Evolutionary conservation across 129 eudicot species (phyloP).

Genomic region (Centrapalus pauciflorus): DNA sequence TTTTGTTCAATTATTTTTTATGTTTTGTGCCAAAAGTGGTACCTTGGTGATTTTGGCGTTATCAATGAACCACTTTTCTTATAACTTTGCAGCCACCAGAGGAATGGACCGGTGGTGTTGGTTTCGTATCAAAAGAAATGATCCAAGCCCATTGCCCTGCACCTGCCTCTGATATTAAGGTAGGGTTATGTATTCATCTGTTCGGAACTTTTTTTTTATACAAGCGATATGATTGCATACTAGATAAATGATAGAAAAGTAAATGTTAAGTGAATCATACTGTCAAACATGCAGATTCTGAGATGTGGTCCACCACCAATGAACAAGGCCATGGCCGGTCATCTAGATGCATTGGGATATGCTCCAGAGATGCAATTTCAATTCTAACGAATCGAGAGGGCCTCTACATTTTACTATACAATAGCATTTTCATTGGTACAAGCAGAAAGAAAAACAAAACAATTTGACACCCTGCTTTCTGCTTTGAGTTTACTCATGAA

Average conservation of each 20-base stretch:
- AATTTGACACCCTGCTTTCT: slow-evolving; percentile 12
- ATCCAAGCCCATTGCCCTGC: slow-evolving; percentile 80
- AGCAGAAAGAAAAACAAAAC: slow-evolving; percentile 2
- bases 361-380: slow-evolving; percentile 89
- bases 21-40: background rate
- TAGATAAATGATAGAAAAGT: background rate
- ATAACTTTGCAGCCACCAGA: slow-evolving; percentile 70
- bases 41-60: background rate
- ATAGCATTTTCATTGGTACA: slow-evolving; percentile 9
- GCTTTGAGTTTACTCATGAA: background rate
- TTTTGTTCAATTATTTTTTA: background rate
- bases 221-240: background rate
- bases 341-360: slow-evolving; percentile 86
- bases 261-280: background rate
- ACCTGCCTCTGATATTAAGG: slow-evolving; percentile 77
- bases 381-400: slow-evolving; percentile 36
- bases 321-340: slow-evolving; percentile 99
- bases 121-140: slow-evolving; percentile 90
- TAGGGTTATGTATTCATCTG: slow-evolving; percentile 2
- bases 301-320: slow-evolving; percentile 99
- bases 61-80: background rate
- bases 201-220: background rate
- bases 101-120: slow-evolving; percentile 85
- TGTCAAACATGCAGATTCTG: slow-evolving; percentile 48
- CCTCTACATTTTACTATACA: slow-evolving; percentile 2